A percentile compares a stretch with the other conserved stretches of the same genome.
Evolutionary conservation across 257 asterid species (phyloP).

Genomic region (Solanum megistacrolobum): DNA sequence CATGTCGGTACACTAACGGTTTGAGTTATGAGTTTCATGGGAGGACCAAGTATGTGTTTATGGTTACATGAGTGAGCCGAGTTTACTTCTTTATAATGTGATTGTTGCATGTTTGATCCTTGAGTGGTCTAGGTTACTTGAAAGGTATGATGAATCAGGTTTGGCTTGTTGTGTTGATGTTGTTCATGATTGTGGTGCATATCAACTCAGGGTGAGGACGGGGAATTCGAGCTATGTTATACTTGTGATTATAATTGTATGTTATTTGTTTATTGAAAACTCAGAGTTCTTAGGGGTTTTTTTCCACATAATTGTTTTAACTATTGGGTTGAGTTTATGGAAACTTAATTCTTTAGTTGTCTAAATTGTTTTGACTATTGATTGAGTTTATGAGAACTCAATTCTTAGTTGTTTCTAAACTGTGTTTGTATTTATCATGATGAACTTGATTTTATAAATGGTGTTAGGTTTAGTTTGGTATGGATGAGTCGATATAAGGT

Average conservation of each 20-base stretch:
- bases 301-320: background rate
- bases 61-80: background rate
- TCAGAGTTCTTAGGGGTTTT: background rate
- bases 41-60: background rate
- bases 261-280: background rate
- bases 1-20: background rate
- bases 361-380: background rate
- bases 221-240: no score
- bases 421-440: no score
- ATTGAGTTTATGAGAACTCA: background rate
- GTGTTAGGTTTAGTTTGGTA: background rate
- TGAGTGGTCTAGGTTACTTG: no score
- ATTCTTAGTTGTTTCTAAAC: background rate
- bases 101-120: no score
- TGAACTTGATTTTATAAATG: background rate
- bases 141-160: background rate
- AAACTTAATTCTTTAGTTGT: background rate
- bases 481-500: background rate
- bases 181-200: background rate
- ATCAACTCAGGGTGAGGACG: background rate
- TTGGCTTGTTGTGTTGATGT: background rate
- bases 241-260: background rate
- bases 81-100: background rate
- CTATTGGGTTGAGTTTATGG: background rate
- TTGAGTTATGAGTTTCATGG: background rate